Evolutionary conservation across 257 asterid genomes (phyloP).

Genomic region (Echium plantagineum): DNA sequence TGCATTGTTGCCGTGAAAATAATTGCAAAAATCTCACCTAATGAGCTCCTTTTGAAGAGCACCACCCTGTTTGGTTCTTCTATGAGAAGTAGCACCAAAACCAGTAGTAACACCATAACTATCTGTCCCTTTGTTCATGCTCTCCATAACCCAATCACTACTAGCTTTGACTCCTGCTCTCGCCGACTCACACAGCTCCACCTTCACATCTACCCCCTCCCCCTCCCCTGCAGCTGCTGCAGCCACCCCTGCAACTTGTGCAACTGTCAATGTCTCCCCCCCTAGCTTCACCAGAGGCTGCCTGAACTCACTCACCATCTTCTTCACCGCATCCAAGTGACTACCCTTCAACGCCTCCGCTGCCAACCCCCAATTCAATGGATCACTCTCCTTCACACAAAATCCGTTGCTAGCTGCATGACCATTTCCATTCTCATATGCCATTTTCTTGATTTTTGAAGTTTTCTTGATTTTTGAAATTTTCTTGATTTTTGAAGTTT

Average conservation of each 20-base stretch:
- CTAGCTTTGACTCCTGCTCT: neutral
- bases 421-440: too few relatives aligned
- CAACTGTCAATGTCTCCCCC: neutral
- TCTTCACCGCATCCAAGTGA: slow-evolving; percentile 2
- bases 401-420: neutral
- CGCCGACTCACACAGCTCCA: slow-evolving; percentile 4
- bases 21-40: slow-evolving; percentile 1
- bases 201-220: neutral
- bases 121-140: slow-evolving; percentile 1
- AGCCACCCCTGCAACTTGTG: slow-evolving; percentile 3
- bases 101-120: neutral
- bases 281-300: neutral
- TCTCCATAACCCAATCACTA: slow-evolving; percentile 1
- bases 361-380: neutral
- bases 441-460: too few relatives aligned
- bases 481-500: too few relatives aligned
- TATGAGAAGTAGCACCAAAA: slow-evolving; percentile 1
- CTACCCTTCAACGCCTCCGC: slow-evolving; percentile 2
- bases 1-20: too few relatives aligned
- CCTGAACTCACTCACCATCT: slow-evolving; percentile 2
- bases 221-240: neutral
- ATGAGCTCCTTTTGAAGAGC: slow-evolving; percentile 2
- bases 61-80: slow-evolving; percentile 1
- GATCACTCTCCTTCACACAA: neutral
- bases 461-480: too few relatives aligned